phyloP scores from a whole-genome alignment of 176 grass and related monocot species.

The Secale cereale region DNA sequence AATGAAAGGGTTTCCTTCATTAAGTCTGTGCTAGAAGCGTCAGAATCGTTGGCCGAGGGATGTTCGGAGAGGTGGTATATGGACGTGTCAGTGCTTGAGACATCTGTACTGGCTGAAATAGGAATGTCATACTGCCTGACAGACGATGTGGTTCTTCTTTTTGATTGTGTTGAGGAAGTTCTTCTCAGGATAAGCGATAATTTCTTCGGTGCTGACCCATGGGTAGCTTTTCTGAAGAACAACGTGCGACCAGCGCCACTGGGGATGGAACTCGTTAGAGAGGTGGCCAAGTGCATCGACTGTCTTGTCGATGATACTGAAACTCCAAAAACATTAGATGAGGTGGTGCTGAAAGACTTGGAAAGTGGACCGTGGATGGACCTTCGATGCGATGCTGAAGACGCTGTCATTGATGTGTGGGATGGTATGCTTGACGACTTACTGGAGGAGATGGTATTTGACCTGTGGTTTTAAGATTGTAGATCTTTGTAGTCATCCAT shows the following conservation, averaged over 20 bases:
- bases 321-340: slow-evolving; percentile 44
- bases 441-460: slow-evolving; percentile 67
- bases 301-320: slow-evolving; percentile 33
- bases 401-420: slow-evolving; percentile 42
- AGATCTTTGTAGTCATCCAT: slow-evolving; percentile 18
- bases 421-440: slow-evolving; percentile 71
- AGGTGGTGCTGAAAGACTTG: slow-evolving; percentile 63
- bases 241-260: slow-evolving; percentile 39
- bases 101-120: slow-evolving; percentile 77
- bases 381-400: slow-evolving; percentile 37
- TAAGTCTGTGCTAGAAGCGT: slow-evolving; percentile 49
- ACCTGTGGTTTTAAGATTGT: slow-evolving; percentile 56
- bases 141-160: slow-evolving; percentile 68
- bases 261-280: slow-evolving; percentile 39
- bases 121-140: slow-evolving; percentile 56
- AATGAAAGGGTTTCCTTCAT: slow-evolving; percentile 50
- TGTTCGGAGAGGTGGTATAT: slow-evolving; percentile 55
- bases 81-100: slow-evolving; percentile 46
- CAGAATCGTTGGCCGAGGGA: slow-evolving; percentile 33
- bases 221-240: slow-evolving; percentile 50
- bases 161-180: slow-evolving; percentile 66
- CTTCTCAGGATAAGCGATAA: slow-evolving; percentile 41
- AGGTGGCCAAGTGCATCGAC: slow-evolving; percentile 59
- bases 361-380: slow-evolving; percentile 59
- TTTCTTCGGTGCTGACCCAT: slow-evolving; percentile 39